Base-by-base conservation (phyloP, 176 grass and related monocot genomes). In the Carex kokanica region DNA sequence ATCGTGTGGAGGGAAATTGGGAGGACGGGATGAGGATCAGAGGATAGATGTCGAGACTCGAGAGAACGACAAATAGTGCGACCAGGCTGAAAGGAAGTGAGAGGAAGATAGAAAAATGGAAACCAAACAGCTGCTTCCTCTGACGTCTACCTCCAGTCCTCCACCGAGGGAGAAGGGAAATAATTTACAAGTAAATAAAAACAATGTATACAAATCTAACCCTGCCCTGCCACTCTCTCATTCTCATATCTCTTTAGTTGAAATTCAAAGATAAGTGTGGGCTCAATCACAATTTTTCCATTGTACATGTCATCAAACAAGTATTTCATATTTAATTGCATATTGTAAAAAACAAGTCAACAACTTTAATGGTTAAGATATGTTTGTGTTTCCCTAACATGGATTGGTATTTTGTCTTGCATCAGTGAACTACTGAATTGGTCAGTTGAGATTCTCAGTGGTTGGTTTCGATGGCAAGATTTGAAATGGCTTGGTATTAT, bases 1-100 rank as follows among this genome's bases (percentile, higher is more conserved):
- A 89, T 86, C 84, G 88, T 86, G 88, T 83, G 88, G 88, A 83
- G 79, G 69, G 65, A 86, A 86, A 78, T 54, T 25, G 56, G 43
- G 60, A 86, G 83, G 77, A 24, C 8, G 84, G 83, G 87, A 89
- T 82, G 74, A 63, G 85, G 40, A 74, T 40, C 15, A 43, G 59
- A 66, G 14, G 85, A 72, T 70, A 78, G 86, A 38, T 20, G 16
- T 32, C 16, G 6, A 64, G 87, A 85, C 11, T 32, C 16, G 3
- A 64, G 87, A 85, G 60, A 72, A 79, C 43, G 32, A 70, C 36
- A 67, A 68, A 41, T 69, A 34, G 60, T 29, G 71, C 57, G 81
- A 41, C 10, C 23, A 17, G 60, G 47, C 10, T 17, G 31, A 23
- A 68, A 63, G 53, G 75, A 58, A 59, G 29, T 59, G 65, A 74